Evolutionary conservation across 2,329 filamentous ascomycete species (phyloP), one percentile per base, ranked within the genome.

Genomic region (Tolypocladium amazonense): DNA sequence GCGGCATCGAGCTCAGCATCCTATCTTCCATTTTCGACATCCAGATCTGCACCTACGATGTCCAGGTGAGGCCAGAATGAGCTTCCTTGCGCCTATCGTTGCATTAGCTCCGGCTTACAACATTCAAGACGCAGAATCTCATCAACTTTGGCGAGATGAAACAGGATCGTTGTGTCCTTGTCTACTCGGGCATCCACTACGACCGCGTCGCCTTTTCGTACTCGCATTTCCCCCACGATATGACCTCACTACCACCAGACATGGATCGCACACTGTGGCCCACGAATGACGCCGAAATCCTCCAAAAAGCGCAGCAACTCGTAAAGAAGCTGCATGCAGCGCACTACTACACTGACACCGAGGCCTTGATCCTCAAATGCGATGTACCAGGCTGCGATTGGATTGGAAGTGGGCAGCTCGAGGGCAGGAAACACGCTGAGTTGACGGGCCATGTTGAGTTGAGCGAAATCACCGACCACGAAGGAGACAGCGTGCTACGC

Each of bases 111-210:
- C 18, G 18, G 50, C 50, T 53, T n/a, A 53, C 50, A 63, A 41
- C 37, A 2, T 45, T 23, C 9, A 18, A 73, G 71, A 69, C 69
- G 0, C 70, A 73, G 62, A 73, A 67, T 39, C 63, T 76, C 8
- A 73, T 76, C 67, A 83, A 83, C 6, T 95, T 93, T 74, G 95
- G 95, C 64, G 89, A 94, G 69, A 85, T 85, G 1, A 83, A 83
- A 58, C 72, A 77, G 39, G 83, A 81, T 47, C 81, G 90, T 8
- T 92, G 90, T 68, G 85, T 96, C 33, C 77, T 97, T 30, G 87
- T 96, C 0, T 97, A 96, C 74, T 93, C 89, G 0, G 92, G 92
- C 3, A 94, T 97, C 57, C 92, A 97, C 72, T 97, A 97, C 74
- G 93, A 97, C 73, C 88, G 90, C 8, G 87, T 97, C 61, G 91